phyloP scores from a whole-genome alignment of 2,329 filamentous ascomycete species.

The Bipolaris oryzae region DNA sequence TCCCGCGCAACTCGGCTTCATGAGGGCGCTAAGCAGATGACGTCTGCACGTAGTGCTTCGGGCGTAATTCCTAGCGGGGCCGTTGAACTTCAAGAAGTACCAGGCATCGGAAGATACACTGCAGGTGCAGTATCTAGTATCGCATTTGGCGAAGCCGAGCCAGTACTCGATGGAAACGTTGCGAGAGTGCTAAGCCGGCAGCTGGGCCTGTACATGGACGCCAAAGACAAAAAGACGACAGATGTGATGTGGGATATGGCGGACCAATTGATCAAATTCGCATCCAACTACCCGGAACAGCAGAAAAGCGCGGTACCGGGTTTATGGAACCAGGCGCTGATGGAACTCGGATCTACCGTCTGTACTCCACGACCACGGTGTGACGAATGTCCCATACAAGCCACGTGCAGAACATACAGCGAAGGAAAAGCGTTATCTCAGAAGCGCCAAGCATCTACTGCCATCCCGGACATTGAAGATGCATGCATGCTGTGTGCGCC shows the following conservation, averaged over 20 bases:
- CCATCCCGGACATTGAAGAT: slow-evolving; percentile 39
- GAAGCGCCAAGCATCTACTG: slow-evolving; percentile 16
- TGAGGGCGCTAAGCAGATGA: slow-evolving; percentile 61
- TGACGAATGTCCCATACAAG: slow-evolving; percentile 41
- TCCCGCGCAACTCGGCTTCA: slow-evolving; percentile 67
- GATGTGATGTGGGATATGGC: slow-evolving; percentile 66
- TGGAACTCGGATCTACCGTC: slow-evolving; percentile 69
- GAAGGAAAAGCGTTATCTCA: slow-evolving; percentile 35
- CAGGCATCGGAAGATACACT: slow-evolving; percentile 67
- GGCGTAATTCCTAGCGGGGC: slow-evolving; percentile 60
- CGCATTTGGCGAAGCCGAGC: slow-evolving; percentile 63
- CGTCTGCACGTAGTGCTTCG: slow-evolving; percentile 40
- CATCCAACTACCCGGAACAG: slow-evolving; percentile 47
- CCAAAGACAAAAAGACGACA: slow-evolving; percentile 61
- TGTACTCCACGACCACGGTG: slow-evolving; percentile 67
- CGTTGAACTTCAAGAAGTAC: slow-evolving; percentile 57
- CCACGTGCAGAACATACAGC: slow-evolving; percentile 41
- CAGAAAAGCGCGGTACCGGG: slow-evolving; percentile 60
- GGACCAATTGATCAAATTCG: slow-evolving; percentile 59
- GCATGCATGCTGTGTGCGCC: slow-evolving; percentile 37
- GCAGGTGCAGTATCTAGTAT: slow-evolving; percentile 68
- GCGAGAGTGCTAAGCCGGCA: slow-evolving; percentile 66
- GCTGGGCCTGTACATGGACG: slow-evolving; percentile 62
- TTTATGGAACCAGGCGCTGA: slow-evolving; percentile 68
- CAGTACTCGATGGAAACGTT: slow-evolving; percentile 70